phyloP scores from a whole-genome alignment of 2,329 filamentous ascomycete genomes.

The Neurospora sp. region DNA sequence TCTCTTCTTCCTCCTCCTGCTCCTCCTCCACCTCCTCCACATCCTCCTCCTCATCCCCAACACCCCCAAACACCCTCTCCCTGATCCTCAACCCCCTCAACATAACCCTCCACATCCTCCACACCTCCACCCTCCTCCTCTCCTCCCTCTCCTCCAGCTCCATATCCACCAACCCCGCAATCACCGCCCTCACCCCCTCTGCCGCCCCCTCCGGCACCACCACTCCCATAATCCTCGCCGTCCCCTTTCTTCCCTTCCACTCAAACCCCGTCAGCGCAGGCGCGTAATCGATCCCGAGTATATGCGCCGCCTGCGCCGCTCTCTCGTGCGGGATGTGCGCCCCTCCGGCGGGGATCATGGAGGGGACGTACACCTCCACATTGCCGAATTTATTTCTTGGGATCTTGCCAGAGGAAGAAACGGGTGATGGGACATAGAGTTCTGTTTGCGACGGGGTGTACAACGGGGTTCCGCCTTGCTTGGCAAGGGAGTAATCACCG shows the following conservation, averaged over 20 bases:
- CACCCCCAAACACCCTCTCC: conserved; percentile 58
- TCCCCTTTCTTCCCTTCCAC: conserved; percentile 79
- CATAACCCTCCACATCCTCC: conserved; percentile 67
- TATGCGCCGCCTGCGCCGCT: conserved; percentile 60
- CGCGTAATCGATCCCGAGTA: conserved; percentile 75
- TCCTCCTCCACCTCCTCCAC: conserved; percentile 14
- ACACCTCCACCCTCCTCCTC: conserved; percentile 49
- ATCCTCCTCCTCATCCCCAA: conserved; percentile 33
- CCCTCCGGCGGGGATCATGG: conserved; percentile 80
- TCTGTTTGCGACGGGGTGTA: conserved; percentile 59
- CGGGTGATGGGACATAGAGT: conserved; percentile 64
- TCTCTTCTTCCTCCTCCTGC: conserved; percentile 1
- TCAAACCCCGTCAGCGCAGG: conserved; percentile 85
- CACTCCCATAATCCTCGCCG: conserved; percentile 68
- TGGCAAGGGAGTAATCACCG: conserved; percentile 20
- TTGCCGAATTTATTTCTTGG: conserved; percentile 93
- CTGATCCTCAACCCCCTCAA: conserved; percentile 68
- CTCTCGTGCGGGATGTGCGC: conserved; percentile 55
- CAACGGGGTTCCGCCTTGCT: conserved; percentile 42
- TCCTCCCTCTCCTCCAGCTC: conserved; percentile 54
- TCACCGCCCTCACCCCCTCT: conserved; percentile 62
- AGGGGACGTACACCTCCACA: conserved; percentile 83
- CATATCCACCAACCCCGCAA: conserved; percentile 58
- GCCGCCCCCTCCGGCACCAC: conserved; percentile 64
- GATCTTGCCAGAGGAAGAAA: conserved; percentile 58